These are phyloP conservation scores for Leccinum barrowsii DNA, from an alignment of 768 basidiomycete species.

Conservation along the genomic window DNA sequence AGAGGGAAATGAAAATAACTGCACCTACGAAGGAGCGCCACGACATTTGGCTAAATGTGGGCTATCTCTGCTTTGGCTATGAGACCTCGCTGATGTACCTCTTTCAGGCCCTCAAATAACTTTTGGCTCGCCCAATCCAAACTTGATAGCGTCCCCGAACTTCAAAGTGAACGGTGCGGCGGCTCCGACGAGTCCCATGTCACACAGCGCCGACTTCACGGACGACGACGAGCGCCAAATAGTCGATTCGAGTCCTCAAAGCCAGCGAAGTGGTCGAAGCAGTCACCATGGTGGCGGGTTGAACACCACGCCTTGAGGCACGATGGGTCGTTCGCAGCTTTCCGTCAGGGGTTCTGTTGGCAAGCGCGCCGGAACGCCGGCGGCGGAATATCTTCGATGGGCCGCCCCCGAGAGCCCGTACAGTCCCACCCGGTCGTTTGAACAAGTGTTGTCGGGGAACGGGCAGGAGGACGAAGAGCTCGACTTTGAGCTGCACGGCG, in stretches of 20 bases:
- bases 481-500: conserved; percentile 83
- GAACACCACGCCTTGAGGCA: conserved; percentile 74
- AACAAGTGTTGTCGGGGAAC: conserved; percentile 40
- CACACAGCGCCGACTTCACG: conserved; percentile 39
- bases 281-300: conserved; percentile 56
- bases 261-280: conserved; percentile 68
- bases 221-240: conserved; percentile 51
- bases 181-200: conserved; percentile 48
- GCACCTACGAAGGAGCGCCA: conserved; percentile 71
- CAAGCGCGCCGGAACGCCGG: conserved; percentile 88
- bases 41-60: conserved; percentile 92
- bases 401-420: conserved; percentile 64
- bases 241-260: conserved; percentile 61
- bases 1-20: conserved; percentile 98
- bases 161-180: conserved; percentile 31
- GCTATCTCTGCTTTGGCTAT: conserved; percentile 24
- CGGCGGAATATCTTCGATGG: conserved; percentile 86
- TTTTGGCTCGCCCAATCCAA: conserved; percentile 69
- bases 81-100: conserved; percentile 7
- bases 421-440: conserved; percentile 64
- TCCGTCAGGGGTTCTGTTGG: conserved; percentile 69
- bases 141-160: conserved; percentile 21
- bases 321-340: conserved; percentile 75
- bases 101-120: conserved; percentile 82
- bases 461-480: conserved; percentile 57